A percentile compares a stretch with the other conserved stretches of the same genome.
These are phyloP conservation scores for Taiwanofungus camphoratus DNA, from an alignment of 1,284 basidiomycete species.

Conservation along the genomic window DNA sequence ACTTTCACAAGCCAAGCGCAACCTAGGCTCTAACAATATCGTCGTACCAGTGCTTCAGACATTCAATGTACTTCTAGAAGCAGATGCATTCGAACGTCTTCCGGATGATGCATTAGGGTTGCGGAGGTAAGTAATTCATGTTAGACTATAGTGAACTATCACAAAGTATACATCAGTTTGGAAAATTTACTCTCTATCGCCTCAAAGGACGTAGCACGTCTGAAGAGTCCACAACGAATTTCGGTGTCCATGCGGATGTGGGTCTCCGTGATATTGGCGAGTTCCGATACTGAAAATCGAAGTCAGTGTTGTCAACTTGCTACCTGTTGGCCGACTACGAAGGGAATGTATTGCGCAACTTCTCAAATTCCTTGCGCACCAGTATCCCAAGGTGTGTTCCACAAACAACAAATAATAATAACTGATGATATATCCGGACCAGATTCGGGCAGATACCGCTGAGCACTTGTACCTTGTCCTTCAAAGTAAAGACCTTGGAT, in stretches of 20 bases:
- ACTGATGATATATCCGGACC: constrained; percentile 4
- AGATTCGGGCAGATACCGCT: constrained; percentile 77
- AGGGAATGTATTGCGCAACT: constrained; percentile 43
- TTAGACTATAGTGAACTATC: background rate
- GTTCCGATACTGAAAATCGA: constrained; percentile 5
- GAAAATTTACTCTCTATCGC: constrained; percentile 44
- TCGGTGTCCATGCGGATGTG: constrained; percentile 79
- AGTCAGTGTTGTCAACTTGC: constrained; percentile 61
- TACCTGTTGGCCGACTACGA: constrained; percentile 46
- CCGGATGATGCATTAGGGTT: constrained; percentile 40
- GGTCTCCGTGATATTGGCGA: constrained; percentile 18
- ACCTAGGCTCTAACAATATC: constrained; percentile 58
- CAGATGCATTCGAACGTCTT: constrained; percentile 47
- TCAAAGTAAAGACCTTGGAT: constrained; percentile 60
- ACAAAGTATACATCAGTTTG: constrained; percentile 26
- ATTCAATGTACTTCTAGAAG: constrained; percentile 66
- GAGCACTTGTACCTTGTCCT: constrained; percentile 76
- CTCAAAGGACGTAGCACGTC: constrained; percentile 51
- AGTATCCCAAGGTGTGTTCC: constrained; percentile 63
- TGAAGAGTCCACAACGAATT: constrained; percentile 79
- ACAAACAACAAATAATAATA: background rate
- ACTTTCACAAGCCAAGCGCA: constrained; percentile 43
- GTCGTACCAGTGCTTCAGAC: constrained; percentile 78
- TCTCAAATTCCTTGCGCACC: constrained; percentile 62
- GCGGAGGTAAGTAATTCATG: constrained; percentile 37